Evolutionary conservation across 768 basidiomycete genomes (phyloP).

Genomic region (Nevesoporus exiguus): DNA sequence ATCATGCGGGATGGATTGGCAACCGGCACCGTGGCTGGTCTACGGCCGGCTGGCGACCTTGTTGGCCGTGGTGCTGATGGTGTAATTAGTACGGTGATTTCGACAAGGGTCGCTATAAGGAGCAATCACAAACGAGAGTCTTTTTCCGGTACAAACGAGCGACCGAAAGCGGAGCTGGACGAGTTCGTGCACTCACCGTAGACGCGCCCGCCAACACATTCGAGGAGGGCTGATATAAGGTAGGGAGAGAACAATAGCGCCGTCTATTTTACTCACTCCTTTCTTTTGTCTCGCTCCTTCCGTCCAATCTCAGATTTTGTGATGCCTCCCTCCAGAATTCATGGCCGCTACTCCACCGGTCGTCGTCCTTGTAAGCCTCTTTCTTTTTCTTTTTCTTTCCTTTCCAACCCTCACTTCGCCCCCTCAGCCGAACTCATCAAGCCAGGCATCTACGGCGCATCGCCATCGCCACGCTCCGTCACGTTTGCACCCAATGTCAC

Average conservation of each 20-base stretch:
- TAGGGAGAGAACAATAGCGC: constrained; percentile 25
- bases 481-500: constrained; percentile 65
- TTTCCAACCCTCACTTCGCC: background rate
- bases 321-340: constrained; percentile 19
- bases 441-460: constrained; percentile 50
- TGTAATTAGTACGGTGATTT: background rate
- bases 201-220: no score
- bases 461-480: constrained; percentile 45
- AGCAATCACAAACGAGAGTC: constrained; percentile 9
- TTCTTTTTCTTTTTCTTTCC: background rate
- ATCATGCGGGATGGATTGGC: no score
- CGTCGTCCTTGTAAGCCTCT: constrained; percentile 34
- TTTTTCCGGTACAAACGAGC: constrained; percentile 13
- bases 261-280: constrained; percentile 7
- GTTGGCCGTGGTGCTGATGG: no score
- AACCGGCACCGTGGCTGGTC: no score
- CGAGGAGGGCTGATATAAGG: constrained; percentile 21
- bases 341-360: constrained; percentile 30
- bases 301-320: constrained; percentile 2
- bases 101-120: background rate
- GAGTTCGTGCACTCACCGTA: background rate
- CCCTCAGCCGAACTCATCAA: constrained; percentile 40
- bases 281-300: constrained; percentile 8
- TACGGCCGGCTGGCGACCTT: no score
- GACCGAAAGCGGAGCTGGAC: constrained; percentile 13